phyloP scores from a whole-genome alignment of 2,329 filamentous ascomycete genomes.

The Colletotrichum gloeosporioides region DNA sequence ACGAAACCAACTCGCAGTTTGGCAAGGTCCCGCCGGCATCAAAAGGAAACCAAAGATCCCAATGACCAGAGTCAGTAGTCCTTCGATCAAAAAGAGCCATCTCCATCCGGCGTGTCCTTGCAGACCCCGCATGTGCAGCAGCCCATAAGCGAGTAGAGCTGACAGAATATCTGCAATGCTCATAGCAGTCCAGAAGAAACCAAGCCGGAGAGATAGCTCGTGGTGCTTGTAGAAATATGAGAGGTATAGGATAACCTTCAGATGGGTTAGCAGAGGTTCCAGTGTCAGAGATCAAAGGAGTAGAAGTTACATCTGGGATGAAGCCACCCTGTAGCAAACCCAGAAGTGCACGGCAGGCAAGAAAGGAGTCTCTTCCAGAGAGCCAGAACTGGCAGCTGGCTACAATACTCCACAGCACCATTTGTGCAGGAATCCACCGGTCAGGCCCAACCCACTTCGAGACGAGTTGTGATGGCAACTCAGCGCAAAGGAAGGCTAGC shows the following conservation, averaged over 20 bases:
- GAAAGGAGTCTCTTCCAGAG: conserved; percentile 32
- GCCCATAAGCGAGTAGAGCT: conserved; percentile 41
- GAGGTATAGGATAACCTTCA: conserved; percentile 42
- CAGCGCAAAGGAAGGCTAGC: conserved; percentile 56
- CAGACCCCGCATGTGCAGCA: conserved; percentile 45
- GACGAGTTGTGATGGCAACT: conserved; percentile 64
- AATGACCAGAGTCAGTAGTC: conserved; percentile 48
- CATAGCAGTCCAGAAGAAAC: conserved; percentile 48
- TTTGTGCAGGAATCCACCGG: conserved; percentile 62
- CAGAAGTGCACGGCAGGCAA: conserved; percentile 35
- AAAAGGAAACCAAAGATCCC: conserved; percentile 59
- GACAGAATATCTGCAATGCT: conserved; percentile 44
- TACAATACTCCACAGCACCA: conserved; percentile 58
- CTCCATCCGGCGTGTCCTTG: conserved; percentile 41
- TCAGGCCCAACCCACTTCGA: conserved; percentile 52
- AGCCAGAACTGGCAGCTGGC: conserved; percentile 48
- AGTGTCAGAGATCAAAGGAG: rapidly evolving
- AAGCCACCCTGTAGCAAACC: conserved; percentile 43
- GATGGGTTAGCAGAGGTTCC: rapidly evolving
- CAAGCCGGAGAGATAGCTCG: conserved; percentile 43
- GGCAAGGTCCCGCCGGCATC: conserved; percentile 57
- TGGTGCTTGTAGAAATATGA: conserved; percentile 49
- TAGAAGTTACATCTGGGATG: conserved; percentile 39
- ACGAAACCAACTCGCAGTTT: conserved; percentile 60
- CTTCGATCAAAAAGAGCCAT: conserved; percentile 64